These are phyloP conservation scores for Exophiala sp. DNA, from an alignment of 2,329 filamentous ascomycete species.

Conservation along the genomic window DNA sequence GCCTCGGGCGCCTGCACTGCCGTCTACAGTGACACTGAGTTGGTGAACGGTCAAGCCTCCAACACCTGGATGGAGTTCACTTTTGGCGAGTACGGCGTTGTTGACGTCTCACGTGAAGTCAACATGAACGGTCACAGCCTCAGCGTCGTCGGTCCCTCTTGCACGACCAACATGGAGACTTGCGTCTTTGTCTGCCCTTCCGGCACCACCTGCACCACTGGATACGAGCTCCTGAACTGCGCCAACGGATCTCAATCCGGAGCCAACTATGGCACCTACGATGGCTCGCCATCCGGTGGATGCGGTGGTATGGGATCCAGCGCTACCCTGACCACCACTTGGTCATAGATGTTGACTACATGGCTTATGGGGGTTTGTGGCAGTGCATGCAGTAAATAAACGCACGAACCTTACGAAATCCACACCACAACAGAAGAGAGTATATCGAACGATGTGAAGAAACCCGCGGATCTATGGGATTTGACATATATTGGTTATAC, in stretches of 20 bases:
- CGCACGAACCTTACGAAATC: too few relatives aligned
- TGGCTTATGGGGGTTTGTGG: background rate
- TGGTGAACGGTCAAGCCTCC: slow-evolving; percentile 27
- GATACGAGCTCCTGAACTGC: slow-evolving; percentile 27
- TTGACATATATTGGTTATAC: background rate
- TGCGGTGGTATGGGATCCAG: slow-evolving; percentile 27
- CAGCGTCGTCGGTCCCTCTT: slow-evolving; percentile 25
- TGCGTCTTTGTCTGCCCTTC: slow-evolving; percentile 27
- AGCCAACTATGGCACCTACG: slow-evolving; percentile 26
- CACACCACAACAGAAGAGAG: too few relatives aligned
- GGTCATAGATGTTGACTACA: slow-evolving; percentile 12
- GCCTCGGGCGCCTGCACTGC: slow-evolving; percentile 25
- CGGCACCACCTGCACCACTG: slow-evolving; percentile 21
- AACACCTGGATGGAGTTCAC: slow-evolving; percentile 30
- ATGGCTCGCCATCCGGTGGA: slow-evolving; percentile 23
- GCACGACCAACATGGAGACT: slow-evolving; percentile 28
- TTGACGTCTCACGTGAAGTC: slow-evolving; percentile 28
- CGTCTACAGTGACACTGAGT: slow-evolving; percentile 23
- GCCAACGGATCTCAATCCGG: slow-evolving; percentile 26
- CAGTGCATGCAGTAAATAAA: background rate
- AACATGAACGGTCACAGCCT: slow-evolving; percentile 29
- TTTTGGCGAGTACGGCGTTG: slow-evolving; percentile 25
- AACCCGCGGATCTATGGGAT: background rate
- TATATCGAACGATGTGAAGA: too few relatives aligned
- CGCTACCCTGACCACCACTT: slow-evolving; percentile 24